phyloP scores from a whole-genome alignment of 441 rosid genomes.

The Brassica balearica region DNA sequence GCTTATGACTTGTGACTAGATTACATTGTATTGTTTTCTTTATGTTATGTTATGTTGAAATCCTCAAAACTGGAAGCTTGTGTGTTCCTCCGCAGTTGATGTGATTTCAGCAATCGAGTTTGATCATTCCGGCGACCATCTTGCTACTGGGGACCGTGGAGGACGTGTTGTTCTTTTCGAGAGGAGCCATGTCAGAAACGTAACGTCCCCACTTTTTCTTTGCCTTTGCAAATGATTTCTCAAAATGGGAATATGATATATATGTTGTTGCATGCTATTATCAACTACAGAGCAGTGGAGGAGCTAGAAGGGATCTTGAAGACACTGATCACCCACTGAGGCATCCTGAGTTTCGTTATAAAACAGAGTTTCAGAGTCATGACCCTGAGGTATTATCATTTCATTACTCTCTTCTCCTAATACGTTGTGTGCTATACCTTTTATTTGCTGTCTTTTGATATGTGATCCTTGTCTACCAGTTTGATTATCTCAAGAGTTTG shows the following conservation, averaged over 20 bases:
- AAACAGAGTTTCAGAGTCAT: constrained; percentile 98
- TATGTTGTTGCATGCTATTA: constrained; percentile 32
- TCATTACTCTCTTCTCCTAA: constrained; percentile 11
- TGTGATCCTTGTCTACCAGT: constrained; percentile 52
- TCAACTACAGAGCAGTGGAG: constrained; percentile 65
- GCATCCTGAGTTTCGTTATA: constrained; percentile 95
- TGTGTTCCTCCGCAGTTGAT: constrained; percentile 75
- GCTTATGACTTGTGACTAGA: neutral
- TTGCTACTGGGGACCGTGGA: constrained; percentile 98
- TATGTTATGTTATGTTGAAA: too few species aligned
- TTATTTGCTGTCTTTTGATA: too few species aligned
- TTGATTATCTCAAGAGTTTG: constrained; percentile 98
- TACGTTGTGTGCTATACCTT: too few species aligned
- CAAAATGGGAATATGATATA: constrained; percentile 8
- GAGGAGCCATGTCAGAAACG: constrained; percentile 78
- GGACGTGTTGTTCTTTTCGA: constrained; percentile 96
- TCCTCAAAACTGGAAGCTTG: too few species aligned
- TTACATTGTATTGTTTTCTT: too few species aligned
- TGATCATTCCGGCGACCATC: constrained; percentile 89
- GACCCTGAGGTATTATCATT: constrained; percentile 82
- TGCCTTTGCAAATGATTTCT: constrained; percentile 17
- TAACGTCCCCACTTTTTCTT: constrained; percentile 42
- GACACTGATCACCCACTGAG: constrained; percentile 65
- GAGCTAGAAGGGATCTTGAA: constrained; percentile 71
- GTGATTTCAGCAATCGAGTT: constrained; percentile 94